Conservation (phyloP, 331 rosid genomes). For the Stylosanthes scabra region DNA sequence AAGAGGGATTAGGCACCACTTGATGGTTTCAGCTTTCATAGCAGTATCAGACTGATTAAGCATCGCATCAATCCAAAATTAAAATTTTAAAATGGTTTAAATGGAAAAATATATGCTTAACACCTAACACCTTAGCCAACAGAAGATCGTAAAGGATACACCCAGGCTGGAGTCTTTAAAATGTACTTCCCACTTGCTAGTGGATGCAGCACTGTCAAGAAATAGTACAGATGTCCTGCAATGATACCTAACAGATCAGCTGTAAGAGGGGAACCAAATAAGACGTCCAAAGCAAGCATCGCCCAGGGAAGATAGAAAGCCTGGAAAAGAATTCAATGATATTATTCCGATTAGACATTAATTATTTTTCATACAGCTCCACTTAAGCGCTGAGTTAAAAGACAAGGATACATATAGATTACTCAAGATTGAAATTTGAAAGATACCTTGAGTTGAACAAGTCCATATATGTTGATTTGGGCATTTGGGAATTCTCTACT, state of each 20-base stretch:
- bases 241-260: slow-evolving; percentile 88
- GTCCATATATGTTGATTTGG: slow-evolving; percentile 87
- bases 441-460: slow-evolving; percentile 82
- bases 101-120: slow-evolving; percentile 17
- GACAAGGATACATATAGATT: slow-evolving; percentile 30
- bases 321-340: slow-evolving; percentile 50
- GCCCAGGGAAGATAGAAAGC: slow-evolving; percentile 99
- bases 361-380: slow-evolving; percentile 25
- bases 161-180: slow-evolving; percentile 86
- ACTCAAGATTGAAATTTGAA: slow-evolving; percentile 17
- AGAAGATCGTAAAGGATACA: slow-evolving; percentile 75
- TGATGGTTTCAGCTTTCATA: slow-evolving; percentile 23
- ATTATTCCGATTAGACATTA: slow-evolving; percentile 30
- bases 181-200: slow-evolving; percentile 87
- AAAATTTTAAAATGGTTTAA: not conserved
- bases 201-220: slow-evolving; percentile 95
- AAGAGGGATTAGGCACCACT: not conserved
- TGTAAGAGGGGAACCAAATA: slow-evolving; percentile 73
- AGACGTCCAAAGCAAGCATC: slow-evolving; percentile 94
- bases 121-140: slow-evolving; percentile 14
- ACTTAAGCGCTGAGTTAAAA: slow-evolving; percentile 14
- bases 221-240: slow-evolving; percentile 96
- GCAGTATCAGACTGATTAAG: not conserved
- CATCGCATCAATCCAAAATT: not conserved
- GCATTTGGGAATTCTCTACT: slow-evolving; percentile 98